Percentiles rank a stretch among this genome's conserved stretches.
Evolutionary conservation across 257 asterid genomes (phyloP).

Genomic region (Lycium ferocissimum): DNA sequence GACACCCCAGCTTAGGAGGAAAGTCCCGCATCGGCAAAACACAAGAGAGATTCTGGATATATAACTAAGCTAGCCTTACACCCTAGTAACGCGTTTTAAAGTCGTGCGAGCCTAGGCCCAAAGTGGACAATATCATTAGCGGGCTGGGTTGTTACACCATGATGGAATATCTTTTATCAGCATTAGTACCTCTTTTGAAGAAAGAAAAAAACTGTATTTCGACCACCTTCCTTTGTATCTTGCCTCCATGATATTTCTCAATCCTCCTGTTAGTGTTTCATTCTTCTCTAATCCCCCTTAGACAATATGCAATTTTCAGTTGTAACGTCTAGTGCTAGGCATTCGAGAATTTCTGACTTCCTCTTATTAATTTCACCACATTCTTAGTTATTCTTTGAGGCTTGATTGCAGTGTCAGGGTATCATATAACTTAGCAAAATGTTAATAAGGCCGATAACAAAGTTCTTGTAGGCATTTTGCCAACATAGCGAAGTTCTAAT

Average conservation of each 20-base stretch:
- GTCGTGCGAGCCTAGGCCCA: no score
- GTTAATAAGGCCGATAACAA: background rate
- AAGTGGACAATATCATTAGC: no score
- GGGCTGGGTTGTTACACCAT: background rate
- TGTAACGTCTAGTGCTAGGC: background rate
- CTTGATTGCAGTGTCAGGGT: background rate
- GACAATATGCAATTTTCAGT: background rate
- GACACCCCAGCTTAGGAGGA: no score
- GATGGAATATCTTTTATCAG: background rate
- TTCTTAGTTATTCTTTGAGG: background rate
- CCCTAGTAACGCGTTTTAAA: no score
- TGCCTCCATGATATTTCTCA: background rate
- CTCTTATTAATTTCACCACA: background rate
- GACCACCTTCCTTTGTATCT: background rate
- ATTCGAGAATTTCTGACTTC: background rate
- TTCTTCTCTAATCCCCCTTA: background rate
- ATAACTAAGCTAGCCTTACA: no score
- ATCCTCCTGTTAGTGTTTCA: background rate
- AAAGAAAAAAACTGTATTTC: background rate
- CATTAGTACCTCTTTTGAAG: background rate
- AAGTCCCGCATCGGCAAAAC: no score
- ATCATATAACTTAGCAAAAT: no score
- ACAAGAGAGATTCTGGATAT: no score
- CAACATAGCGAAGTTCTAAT: no score
- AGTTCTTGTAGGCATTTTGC: background rate